Evolutionary conservation across 2,329 filamentous ascomycete species (phyloP).

Genomic region (Ceratocystiopsis sp.): DNA sequence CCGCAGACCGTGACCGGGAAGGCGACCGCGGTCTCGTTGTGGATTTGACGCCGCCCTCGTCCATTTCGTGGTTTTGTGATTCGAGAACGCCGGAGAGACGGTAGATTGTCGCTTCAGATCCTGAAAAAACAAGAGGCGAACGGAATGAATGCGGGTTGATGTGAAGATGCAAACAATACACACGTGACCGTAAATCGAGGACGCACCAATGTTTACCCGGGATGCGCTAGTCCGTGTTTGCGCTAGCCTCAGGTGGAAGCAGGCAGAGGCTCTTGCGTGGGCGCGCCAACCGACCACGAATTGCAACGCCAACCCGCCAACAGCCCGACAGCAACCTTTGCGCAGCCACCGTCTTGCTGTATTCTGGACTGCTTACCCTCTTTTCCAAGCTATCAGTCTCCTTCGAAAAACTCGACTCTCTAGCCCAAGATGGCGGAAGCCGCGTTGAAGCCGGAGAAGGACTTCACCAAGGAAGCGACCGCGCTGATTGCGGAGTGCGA

Average conservation of each 20-base stretch:
- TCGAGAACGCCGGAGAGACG: too few species aligned
- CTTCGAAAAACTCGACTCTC: background rate
- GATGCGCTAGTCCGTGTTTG: background rate
- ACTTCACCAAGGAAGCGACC: slow-evolving; percentile 94
- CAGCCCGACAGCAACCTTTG: too few species aligned
- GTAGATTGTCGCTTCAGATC: too few species aligned
- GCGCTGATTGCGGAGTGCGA: slow-evolving; percentile 80
- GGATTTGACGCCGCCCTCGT: background rate
- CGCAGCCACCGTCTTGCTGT: too few species aligned
- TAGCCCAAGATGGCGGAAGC: slow-evolving; percentile 59
- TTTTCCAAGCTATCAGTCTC: background rate
- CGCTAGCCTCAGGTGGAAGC: background rate
- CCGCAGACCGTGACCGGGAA: background rate
- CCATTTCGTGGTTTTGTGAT: background rate
- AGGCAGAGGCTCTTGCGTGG: background rate
- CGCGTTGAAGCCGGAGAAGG: slow-evolving; percentile 87
- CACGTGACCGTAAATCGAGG: background rate
- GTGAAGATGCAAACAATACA: too few species aligned
- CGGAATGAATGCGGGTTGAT: too few species aligned
- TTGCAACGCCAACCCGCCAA: too few species aligned
- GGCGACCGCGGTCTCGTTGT: background rate
- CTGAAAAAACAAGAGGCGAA: too few species aligned
- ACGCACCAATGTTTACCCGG: background rate
- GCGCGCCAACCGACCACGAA: background rate
- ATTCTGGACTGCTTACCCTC: too few species aligned